Evolutionary conservation across 2,329 filamentous ascomycete species (phyloP), one percentile per base, ranked within the genome.

Genomic region (Camptophora hylomeconis): DNA sequence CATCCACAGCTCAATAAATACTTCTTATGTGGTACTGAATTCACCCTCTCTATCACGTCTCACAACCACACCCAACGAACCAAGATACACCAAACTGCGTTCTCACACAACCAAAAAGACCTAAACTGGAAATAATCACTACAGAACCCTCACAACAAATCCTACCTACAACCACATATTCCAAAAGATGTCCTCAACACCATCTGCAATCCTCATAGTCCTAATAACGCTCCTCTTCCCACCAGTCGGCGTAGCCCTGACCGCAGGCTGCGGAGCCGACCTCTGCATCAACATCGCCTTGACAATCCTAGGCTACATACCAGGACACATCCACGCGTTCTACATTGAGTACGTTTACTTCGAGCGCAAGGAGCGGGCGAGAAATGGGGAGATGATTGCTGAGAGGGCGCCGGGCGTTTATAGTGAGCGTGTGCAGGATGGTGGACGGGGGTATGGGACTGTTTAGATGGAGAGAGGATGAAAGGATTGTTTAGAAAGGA

Each of bases 281-380:
- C 65, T 93, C 49, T 65, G 87, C 58, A 87, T 93, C 72, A 92
- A 92, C 75, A 80, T 92, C 58, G 69, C 82, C 50, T 63, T 92
- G 58, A 92, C 82, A 46, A 70, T 81, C 45, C 65, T 83, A 44
- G 74, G 71, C 53, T 76, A 72, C 57, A 67, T 86, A 47, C 78
- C 78, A 1, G 42, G 42, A 17, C 42, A 43, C 31, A 41, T 45
- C 31, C 41, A 45, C 29, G 40, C 41, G 4, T 45, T 45, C 31
- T 45, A 45, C 35, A 7, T 45, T 17, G 43, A 45, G 36, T 45
- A 45, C 24, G 40, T 45, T 22, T 45, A 45, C 29, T 45, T 45
- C 19, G 41, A 45, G 21, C 38, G 43, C 19, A 31, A 37, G 7
- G 38, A 44, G n/a, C 30, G 40, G 13, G 41, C 38, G 8, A 30